phyloP scores from a whole-genome alignment of 2,329 filamentous ascomycete genomes.

The Clarireedia homoeocarpa region DNA sequence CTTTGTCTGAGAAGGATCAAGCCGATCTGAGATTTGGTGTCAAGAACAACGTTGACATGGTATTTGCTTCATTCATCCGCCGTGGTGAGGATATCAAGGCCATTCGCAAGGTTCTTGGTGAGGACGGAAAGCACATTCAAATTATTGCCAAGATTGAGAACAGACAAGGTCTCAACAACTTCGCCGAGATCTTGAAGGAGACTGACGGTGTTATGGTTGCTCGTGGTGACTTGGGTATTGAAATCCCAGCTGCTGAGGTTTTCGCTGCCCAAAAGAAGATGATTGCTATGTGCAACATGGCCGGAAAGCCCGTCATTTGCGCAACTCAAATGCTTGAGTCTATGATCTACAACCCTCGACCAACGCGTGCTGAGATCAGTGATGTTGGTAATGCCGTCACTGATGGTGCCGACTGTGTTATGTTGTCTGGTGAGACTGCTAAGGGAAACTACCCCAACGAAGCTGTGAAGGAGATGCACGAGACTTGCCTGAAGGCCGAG shows the following conservation, averaged over 20 bases:
- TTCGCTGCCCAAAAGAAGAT: slow-evolving; percentile 99
- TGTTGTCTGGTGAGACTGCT: slow-evolving; percentile 98
- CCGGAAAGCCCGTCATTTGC: slow-evolving; percentile 97
- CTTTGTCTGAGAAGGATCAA: slow-evolving; percentile 97
- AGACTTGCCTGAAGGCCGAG: slow-evolving; percentile 93
- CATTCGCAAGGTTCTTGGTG: slow-evolving; percentile 85
- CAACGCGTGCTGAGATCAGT: slow-evolving; percentile 95
- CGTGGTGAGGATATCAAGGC: slow-evolving; percentile 85
- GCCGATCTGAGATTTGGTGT: slow-evolving; percentile 89
- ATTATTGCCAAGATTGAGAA: slow-evolving; percentile 99
- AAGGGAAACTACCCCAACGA: slow-evolving; percentile 93
- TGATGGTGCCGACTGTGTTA: slow-evolving; percentile 97
- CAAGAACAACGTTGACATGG: slow-evolving; percentile 98
- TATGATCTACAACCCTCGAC: slow-evolving; percentile 99
- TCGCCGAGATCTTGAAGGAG: slow-evolving; percentile 89
- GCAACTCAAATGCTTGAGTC: slow-evolving; percentile 99
- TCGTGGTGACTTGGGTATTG: slow-evolving; percentile 95
- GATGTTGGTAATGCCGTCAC: slow-evolving; percentile 98
- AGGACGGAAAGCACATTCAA: slow-evolving; percentile 92
- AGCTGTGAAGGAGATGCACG: slow-evolving; percentile 95
- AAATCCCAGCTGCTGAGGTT: slow-evolving; percentile 96
- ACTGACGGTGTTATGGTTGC: slow-evolving; percentile 99
- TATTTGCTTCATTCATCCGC: slow-evolving; percentile 98
- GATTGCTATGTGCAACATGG: slow-evolving; percentile 99
- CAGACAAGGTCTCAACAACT: slow-evolving; percentile 99